Conservation (phyloP, 768 basidiomycete species). For the Serendipita sp. region DNA sequence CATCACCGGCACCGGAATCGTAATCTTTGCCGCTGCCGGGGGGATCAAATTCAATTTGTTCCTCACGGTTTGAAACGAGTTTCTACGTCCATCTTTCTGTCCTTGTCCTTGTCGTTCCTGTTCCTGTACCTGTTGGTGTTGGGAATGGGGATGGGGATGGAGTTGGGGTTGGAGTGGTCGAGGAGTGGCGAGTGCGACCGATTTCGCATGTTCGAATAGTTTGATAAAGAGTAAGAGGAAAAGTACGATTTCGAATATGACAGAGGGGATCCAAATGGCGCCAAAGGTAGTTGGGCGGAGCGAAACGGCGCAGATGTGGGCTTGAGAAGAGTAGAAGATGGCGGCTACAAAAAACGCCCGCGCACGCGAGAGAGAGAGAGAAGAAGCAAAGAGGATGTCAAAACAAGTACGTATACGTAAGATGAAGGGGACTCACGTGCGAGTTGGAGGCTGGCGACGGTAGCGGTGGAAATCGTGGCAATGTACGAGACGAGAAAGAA, state of each 20-base stretch:
- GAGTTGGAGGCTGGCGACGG: background rate
- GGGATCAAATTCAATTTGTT: too few relatives aligned
- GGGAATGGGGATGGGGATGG: too few relatives aligned
- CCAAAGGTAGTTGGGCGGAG: background rate
- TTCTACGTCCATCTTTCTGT: too few relatives aligned
- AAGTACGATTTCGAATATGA: background rate
- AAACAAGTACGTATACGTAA: too few relatives aligned
- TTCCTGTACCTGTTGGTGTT: too few relatives aligned
- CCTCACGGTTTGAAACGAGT: too few relatives aligned
- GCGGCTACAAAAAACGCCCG: background rate
- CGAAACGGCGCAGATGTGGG: background rate
- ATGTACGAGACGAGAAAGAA: background rate
- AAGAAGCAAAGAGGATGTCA: background rate
- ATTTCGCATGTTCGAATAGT: background rate
- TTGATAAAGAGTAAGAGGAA: background rate
- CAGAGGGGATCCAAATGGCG: slow-evolving; percentile 1
- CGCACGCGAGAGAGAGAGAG: too few relatives aligned
- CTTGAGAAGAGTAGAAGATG: background rate
- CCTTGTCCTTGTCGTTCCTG: too few relatives aligned
- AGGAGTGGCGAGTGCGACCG: background rate
- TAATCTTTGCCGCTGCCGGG: too few relatives aligned
- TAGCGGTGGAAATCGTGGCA: background rate
- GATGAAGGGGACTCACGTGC: background rate
- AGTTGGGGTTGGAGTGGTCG: too few relatives aligned
- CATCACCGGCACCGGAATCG: too few relatives aligned